These are phyloP conservation scores for Vitellaria paradoxa DNA, from an alignment of 179 eudicot species.

Conservation along the genomic window DNA sequence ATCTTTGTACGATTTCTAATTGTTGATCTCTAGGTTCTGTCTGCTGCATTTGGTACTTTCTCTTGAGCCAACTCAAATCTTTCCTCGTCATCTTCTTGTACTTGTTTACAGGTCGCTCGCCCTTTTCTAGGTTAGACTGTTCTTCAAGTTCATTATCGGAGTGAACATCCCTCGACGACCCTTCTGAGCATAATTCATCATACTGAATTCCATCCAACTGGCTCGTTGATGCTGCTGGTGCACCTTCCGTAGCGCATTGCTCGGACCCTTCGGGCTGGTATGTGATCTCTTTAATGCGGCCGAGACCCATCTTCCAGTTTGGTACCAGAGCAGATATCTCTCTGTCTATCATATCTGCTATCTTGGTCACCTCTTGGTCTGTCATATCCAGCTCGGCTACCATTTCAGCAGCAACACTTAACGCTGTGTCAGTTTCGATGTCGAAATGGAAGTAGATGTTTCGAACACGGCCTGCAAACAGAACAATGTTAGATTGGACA, in stretches of 20 bases:
- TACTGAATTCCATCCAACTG: conserved; percentile 14
- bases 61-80: conserved; percentile 54
- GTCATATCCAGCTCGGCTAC: conserved; percentile 60
- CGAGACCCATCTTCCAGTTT: conserved; percentile 50
- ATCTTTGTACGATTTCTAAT: conserved; percentile 8
- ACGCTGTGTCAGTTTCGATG: conserved; percentile 56
- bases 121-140: neutral
- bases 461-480: conserved; percentile 43
- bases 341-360: conserved; percentile 66
- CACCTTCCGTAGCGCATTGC: conserved; percentile 8
- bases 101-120: neutral
- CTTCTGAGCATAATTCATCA: conserved; percentile 30
- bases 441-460: conserved; percentile 69
- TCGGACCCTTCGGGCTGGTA: conserved; percentile 39
- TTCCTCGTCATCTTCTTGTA: conserved; percentile 29
- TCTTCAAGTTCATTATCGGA: conserved; percentile 30
- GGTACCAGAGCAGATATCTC: conserved; percentile 56
- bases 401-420: conserved; percentile 75
- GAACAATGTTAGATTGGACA: neutral
- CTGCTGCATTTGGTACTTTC: conserved; percentile 38
- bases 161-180: conserved; percentile 26
- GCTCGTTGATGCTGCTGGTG: conserved; percentile 11
- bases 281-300: conserved; percentile 57
- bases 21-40: conserved; percentile 36
- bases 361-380: conserved; percentile 62